Conservation (phyloP, 1,284 basidiomycete species). For the Neolentinus lepideus region DNA sequence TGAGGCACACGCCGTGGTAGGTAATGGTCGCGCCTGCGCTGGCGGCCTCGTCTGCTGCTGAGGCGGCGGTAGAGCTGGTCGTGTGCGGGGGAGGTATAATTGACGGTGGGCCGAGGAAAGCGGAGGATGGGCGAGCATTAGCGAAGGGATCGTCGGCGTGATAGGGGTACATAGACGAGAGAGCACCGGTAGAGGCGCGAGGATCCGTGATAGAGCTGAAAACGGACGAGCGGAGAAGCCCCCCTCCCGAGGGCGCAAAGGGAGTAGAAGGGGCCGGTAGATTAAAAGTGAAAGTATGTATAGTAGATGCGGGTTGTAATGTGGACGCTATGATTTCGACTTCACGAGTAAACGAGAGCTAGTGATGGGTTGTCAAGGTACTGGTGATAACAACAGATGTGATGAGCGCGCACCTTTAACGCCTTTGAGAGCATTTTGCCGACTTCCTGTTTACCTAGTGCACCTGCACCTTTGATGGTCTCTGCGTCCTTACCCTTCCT, state of each 20-base stretch:
- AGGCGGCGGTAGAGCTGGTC: slow-evolving; percentile 30
- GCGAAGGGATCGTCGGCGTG: slow-evolving; percentile 61
- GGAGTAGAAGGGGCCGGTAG: slow-evolving; percentile 68
- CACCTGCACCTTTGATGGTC: slow-evolving; percentile 59
- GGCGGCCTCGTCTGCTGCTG: slow-evolving; percentile 30
- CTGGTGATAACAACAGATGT: background rate
- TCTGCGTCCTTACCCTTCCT: slow-evolving; percentile 54
- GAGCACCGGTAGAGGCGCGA: slow-evolving; percentile 31
- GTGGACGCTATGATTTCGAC: slow-evolving; percentile 93
- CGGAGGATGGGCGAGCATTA: slow-evolving; percentile 63
- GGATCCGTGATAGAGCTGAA: slow-evolving; percentile 49
- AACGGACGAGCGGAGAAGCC: slow-evolving; percentile 65
- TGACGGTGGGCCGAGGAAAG: slow-evolving; percentile 66
- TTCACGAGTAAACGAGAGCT: slow-evolving; percentile 86
- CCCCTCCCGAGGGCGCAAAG: slow-evolving; percentile 62
- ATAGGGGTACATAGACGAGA: slow-evolving; percentile 54
- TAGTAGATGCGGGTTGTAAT: slow-evolving; percentile 84
- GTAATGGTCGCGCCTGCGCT: slow-evolving; percentile 47
- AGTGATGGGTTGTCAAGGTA: background rate
- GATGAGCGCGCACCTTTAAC: slow-evolving; percentile 58
- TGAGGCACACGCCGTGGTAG: slow-evolving; percentile 87
- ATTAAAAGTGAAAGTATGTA: slow-evolving; percentile 88
- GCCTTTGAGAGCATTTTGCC: slow-evolving; percentile 87
- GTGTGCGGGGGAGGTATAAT: slow-evolving; percentile 40
- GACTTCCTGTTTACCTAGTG: slow-evolving; percentile 76